Evolutionary conservation across 805 yeast genomes (phyloP).

Genomic region (Schizosaccharomyces japonicus): DNA sequence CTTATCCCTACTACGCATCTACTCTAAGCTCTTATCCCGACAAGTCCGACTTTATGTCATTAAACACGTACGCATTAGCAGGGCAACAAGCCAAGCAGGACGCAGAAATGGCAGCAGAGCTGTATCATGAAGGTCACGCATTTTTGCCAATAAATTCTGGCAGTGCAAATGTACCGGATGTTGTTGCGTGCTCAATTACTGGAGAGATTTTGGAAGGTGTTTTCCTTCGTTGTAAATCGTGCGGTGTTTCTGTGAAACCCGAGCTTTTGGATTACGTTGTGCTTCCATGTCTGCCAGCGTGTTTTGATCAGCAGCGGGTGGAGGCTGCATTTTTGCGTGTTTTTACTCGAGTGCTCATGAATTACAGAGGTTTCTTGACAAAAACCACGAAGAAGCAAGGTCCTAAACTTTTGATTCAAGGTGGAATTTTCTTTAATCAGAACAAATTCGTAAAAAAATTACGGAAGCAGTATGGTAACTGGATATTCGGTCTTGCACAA

Average conservation of each 20-base stretch:
- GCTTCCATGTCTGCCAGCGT: constrained; percentile 9
- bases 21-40: no score
- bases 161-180: background rate
- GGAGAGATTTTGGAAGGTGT: background rate
- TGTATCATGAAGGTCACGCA: constrained; percentile 4
- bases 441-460: constrained; percentile 6
- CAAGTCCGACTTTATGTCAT: no score
- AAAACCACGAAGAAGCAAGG: background rate
- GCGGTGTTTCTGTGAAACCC: constrained; percentile 5
- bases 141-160: background rate
- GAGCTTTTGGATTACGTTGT: constrained; percentile 4
- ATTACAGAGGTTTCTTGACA: constrained; percentile 7
- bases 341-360: constrained; percentile 7
- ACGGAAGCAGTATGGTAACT: constrained; percentile 9
- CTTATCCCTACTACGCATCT: no score
- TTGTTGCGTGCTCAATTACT: constrained; percentile 4
- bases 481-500: constrained; percentile 6
- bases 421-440: no score
- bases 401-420: no score
- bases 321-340: constrained; percentile 9
- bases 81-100: no score
- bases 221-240: background rate
- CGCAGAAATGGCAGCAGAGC: no score
- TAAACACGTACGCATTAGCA: no score
- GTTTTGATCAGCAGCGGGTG: constrained; percentile 7